phyloP scores from a whole-genome alignment of 2,329 filamentous ascomycete species.

The Ilyonectria mors-panacis region DNA sequence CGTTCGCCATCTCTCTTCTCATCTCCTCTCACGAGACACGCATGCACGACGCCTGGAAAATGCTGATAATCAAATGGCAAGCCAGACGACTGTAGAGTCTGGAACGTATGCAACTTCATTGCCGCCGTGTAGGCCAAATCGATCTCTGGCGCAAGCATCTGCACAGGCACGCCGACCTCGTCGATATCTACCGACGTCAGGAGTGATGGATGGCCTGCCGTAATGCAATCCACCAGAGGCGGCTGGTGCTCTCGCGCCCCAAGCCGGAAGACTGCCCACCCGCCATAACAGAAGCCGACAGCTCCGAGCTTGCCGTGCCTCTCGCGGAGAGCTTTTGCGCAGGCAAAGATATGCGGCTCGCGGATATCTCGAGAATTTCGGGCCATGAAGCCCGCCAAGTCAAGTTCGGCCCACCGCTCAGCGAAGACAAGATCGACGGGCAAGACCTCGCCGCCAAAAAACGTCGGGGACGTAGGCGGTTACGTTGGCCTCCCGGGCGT shows the following conservation, averaged over 20 bases:
- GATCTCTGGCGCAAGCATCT: slow-evolving; percentile 65
- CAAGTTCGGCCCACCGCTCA: slow-evolving; percentile 52
- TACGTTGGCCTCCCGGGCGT: slow-evolving; percentile 59
- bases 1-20: slow-evolving; percentile 53
- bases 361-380: slow-evolving; percentile 56
- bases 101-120: slow-evolving; percentile 58
- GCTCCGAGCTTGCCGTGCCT: slow-evolving; percentile 57
- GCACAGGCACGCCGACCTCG: slow-evolving; percentile 62
- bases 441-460: slow-evolving; percentile 55
- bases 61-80: slow-evolving; percentile 62
- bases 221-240: slow-evolving; percentile 61
- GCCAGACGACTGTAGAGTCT: slow-evolving; percentile 52
- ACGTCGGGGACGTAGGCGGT: slow-evolving; percentile 61
- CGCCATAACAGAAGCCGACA: slow-evolving; percentile 66
- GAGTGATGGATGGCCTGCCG: slow-evolving; percentile 60
- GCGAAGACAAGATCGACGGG: slow-evolving; percentile 47
- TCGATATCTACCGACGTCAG: slow-evolving; percentile 63
- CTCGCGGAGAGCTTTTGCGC: slow-evolving; percentile 53
- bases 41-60: slow-evolving; percentile 62
- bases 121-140: slow-evolving; percentile 59
- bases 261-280: slow-evolving; percentile 65
- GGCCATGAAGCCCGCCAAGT: slow-evolving; percentile 55
- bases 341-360: slow-evolving; percentile 58
- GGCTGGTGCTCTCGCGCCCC: slow-evolving; percentile 54
- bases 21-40: slow-evolving; percentile 58